Evolutionary conservation across 2,329 filamentous ascomycete species (phyloP).

Genomic region (Fusarium sp.): DNA sequence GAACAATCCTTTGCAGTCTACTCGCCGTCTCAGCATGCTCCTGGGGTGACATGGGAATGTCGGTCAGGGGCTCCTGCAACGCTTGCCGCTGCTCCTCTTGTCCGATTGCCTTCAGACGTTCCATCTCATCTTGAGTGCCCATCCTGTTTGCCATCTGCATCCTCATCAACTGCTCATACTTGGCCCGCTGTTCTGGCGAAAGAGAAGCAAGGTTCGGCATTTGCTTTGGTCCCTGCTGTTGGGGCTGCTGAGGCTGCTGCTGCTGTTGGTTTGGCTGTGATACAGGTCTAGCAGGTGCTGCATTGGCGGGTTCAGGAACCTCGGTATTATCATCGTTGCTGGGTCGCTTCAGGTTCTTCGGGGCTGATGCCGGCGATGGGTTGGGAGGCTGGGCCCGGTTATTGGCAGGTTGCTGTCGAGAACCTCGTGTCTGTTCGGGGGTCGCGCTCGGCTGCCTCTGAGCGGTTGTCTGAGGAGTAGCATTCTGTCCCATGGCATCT

Average conservation of each 20-base stretch:
- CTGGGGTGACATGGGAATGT: slow-evolving; percentile 57
- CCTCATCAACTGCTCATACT: slow-evolving; percentile 53
- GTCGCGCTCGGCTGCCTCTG: slow-evolving; percentile 45
- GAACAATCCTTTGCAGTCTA: slow-evolving; percentile 54
- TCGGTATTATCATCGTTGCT: slow-evolving; percentile 57
- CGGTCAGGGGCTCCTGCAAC: slow-evolving; percentile 51
- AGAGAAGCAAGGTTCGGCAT: slow-evolving; percentile 51
- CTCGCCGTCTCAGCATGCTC: slow-evolving; percentile 54
- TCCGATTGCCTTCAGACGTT: slow-evolving; percentile 48
- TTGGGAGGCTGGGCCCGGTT: slow-evolving; percentile 50
- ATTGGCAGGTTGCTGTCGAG: slow-evolving; percentile 42
- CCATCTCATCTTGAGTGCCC: slow-evolving; percentile 34
- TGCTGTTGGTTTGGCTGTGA: slow-evolving; percentile 41
- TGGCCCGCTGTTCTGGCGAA: slow-evolving; percentile 55
- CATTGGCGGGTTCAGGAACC: slow-evolving; percentile 32
- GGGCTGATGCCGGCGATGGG: slow-evolving; percentile 50
- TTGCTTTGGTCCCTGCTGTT: slow-evolving; percentile 30
- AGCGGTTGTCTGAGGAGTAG: slow-evolving; percentile 42
- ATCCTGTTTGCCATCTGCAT: slow-evolving; percentile 40
- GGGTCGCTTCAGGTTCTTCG: slow-evolving; percentile 61
- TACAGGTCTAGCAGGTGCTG: slow-evolving; percentile 34
- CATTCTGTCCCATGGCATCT: slow-evolving; percentile 55
- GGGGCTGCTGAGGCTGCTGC: slow-evolving; percentile 14
- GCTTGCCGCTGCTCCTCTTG: slow-evolving; percentile 54
- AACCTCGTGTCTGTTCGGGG: slow-evolving; percentile 40